Evolutionary conservation across 2,329 filamentous ascomycete species (phyloP).

Genomic region (Acarospora socialis): DNA sequence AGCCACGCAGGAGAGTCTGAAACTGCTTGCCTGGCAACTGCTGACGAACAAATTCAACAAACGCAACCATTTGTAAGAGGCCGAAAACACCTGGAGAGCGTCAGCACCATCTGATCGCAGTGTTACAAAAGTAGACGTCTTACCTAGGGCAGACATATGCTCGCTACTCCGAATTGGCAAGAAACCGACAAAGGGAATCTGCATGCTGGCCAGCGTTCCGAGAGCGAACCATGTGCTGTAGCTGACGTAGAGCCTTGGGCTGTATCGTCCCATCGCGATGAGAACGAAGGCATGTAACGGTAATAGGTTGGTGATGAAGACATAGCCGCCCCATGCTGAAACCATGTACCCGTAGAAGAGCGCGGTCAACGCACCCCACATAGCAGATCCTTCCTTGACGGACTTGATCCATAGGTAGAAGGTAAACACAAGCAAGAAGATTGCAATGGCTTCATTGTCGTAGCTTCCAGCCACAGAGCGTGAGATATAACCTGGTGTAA

Average conservation of each 20-base stretch:
- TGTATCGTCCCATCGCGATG: constrained; percentile 93
- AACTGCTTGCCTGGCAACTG: constrained; percentile 88
- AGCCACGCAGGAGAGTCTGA: constrained; percentile 68
- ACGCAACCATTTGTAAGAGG: constrained; percentile 81
- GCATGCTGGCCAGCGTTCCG: constrained; percentile 94
- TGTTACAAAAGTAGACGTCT: no score
- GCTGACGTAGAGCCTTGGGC: constrained; percentile 82
- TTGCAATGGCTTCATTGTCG: constrained; percentile 98
- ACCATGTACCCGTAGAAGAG: constrained; percentile 99
- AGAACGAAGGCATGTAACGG: constrained; percentile 88
- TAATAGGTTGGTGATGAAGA: constrained; percentile 96
- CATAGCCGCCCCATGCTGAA: constrained; percentile 97
- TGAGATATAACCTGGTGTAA: constrained; percentile 93
- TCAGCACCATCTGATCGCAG: constrained; percentile 15
- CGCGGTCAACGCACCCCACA: constrained; percentile 89
- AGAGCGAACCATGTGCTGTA: constrained; percentile 98
- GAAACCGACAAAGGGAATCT: constrained; percentile 98
- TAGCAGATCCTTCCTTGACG: constrained; percentile 86
- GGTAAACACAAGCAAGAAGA: constrained; percentile 95
- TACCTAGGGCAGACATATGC: constrained; percentile 93
- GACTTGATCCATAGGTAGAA: constrained; percentile 99
- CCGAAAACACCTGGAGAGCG: constrained; percentile 68
- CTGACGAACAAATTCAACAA: constrained; percentile 80
- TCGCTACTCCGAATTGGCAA: constrained; percentile 91
- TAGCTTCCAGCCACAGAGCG: constrained; percentile 96